Conservation (phyloP, 225 moss, liverwort and hornwort species). For the Antitrichia curtipendula region DNA sequence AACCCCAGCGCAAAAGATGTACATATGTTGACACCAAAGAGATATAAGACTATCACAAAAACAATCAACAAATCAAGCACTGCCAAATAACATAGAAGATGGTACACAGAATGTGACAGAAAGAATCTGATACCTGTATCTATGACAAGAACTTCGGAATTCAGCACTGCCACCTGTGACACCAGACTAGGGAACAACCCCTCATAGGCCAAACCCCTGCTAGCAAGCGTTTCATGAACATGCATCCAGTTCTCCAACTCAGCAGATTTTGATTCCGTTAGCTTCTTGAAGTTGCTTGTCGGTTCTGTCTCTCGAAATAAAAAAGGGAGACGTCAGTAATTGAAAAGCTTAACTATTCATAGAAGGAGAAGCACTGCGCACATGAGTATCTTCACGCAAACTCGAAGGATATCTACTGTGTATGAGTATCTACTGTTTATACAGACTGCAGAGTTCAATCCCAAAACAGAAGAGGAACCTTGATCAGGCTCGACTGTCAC, state of each 20-base stretch:
- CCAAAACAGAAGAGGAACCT: conserved; percentile 16
- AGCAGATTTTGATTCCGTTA: conserved; percentile 6
- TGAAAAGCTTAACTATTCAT: neutral
- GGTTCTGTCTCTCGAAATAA: conserved; percentile 9
- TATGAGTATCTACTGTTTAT: neutral
- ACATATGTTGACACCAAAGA: neutral
- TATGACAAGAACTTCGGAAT: conserved; percentile 6
- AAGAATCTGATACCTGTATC: conserved; percentile 11
- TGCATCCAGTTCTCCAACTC: conserved; percentile 8
- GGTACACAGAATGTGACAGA: neutral
- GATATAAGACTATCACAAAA: neutral
- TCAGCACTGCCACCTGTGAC: conserved; percentile 22
- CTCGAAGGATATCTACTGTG: neutral
- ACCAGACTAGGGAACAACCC: neutral
- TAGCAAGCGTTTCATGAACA: neutral
- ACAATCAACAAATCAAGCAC: neutral
- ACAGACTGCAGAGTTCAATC: neutral
- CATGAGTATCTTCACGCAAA: neutral
- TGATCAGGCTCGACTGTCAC: conserved; percentile 11
- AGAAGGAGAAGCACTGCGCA: neutral
- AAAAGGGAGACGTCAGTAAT: neutral
- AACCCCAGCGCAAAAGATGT: neutral
- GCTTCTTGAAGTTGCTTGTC: neutral
- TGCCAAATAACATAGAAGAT: neutral
- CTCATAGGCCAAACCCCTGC: conserved; percentile 11